These are phyloP conservation scores for Hypoxylon crocopeplum DNA, from an alignment of 495 filamentous ascomycete species.

Conservation along the genomic window DNA sequence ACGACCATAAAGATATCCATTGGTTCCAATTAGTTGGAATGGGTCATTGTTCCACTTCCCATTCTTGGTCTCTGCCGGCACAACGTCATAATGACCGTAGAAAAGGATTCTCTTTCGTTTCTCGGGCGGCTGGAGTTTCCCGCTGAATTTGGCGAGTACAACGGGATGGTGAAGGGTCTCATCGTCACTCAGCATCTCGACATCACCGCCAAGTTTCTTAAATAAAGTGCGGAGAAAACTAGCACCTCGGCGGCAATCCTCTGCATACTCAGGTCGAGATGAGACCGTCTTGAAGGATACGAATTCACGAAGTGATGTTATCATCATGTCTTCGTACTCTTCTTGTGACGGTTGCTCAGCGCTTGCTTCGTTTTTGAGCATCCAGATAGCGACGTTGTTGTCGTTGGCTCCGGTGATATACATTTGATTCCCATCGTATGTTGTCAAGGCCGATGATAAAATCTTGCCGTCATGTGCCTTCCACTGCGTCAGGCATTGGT, in stretches of 20 bases:
- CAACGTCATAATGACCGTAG: conserved; percentile 99
- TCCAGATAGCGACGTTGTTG: conserved; percentile 86
- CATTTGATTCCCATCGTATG: conserved; percentile 69
- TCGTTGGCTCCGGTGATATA: conserved; percentile 97
- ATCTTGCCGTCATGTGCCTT: conserved; percentile 86
- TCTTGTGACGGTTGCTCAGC: conserved; percentile 42
- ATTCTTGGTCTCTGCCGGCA: conserved; percentile 81
- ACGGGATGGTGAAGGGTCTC: conserved; percentile 79
- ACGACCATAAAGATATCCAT: conserved; percentile 96
- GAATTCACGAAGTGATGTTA: conserved; percentile 81
- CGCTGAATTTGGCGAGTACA: conserved; percentile 85
- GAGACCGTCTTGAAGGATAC: conserved; percentile 92
- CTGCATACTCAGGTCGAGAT: conserved; percentile 78
- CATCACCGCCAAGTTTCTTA: conserved; percentile 86
- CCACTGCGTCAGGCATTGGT: conserved; percentile 83
- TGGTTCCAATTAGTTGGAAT: conserved; percentile 81
- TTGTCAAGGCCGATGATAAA: conserved; percentile 81
- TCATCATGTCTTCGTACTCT: conserved; percentile 69
- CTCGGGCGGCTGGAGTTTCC: conserved; percentile 60
- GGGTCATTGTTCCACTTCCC: conserved; percentile 86
- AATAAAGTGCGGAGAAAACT: conserved; percentile 88
- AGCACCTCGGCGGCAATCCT: conserved; percentile 91
- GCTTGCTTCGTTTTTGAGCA: conserved; percentile 66
- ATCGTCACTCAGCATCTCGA: conserved; percentile 81
- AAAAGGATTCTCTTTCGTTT: conserved; percentile 87